phyloP scores from a whole-genome alignment of 805 yeast species.

The Ogataea nakhonphanomensis region DNA sequence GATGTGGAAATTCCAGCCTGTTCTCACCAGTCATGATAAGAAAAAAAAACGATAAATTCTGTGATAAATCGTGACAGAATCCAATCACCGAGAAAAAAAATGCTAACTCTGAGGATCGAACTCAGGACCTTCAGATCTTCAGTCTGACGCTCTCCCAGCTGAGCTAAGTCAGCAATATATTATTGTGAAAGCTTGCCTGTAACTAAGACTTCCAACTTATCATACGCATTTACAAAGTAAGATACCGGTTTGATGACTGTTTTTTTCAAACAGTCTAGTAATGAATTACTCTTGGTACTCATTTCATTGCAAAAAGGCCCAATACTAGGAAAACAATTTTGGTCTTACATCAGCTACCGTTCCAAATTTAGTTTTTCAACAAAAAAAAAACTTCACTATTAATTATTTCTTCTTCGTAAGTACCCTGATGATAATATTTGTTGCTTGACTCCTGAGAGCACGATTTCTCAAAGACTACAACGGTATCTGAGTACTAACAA shows the following conservation, averaged over 20 bases:
- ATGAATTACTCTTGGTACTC: too few relatives aligned
- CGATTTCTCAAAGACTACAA: constrained; percentile 33
- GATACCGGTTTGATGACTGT: too few relatives aligned
- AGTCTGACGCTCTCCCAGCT: constrained; percentile 26
- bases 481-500: constrained; percentile 34
- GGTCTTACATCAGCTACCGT: not conserved
- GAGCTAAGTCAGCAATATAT: constrained; percentile 21
- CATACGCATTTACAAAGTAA: not conserved
- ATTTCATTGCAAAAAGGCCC: not conserved
- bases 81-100: constrained; percentile 2
- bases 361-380: not conserved
- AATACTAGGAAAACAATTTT: too few relatives aligned
- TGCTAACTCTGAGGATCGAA: constrained; percentile 23
- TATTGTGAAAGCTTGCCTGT: not conserved
- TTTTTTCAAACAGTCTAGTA: too few relatives aligned
- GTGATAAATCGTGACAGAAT: not conserved
- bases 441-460: constrained; percentile 29
- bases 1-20: constrained; percentile 1
- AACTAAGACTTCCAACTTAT: not conserved
- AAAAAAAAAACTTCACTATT: constrained; percentile 2
- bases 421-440: constrained; percentile 12
- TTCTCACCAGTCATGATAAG: constrained; percentile 5
- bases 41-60: not conserved
- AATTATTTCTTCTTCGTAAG: constrained; percentile 4
- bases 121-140: constrained; percentile 25